These are phyloP conservation scores for Phaeosphaeriaceae sp. DNA, from an alignment of 2,329 filamentous ascomycete species.

Conservation along the genomic window DNA sequence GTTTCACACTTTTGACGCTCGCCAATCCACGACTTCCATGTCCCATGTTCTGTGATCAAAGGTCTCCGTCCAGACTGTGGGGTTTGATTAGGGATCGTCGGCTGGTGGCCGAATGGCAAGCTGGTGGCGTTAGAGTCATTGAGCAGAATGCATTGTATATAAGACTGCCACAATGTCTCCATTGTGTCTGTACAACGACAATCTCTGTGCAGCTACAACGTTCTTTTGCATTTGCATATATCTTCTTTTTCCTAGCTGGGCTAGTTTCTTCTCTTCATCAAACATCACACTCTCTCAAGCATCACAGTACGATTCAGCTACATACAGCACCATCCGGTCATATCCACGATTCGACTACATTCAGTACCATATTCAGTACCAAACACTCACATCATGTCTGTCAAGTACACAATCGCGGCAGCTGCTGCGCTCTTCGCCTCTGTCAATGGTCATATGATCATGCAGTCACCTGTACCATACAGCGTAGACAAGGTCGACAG, in stretches of 20 bases:
- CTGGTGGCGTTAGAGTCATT: conserved; percentile 15
- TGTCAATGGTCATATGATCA: conserved; percentile 76
- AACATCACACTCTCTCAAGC: conserved; percentile 21
- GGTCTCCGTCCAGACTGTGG: conserved; percentile 27
- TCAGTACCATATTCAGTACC: background rate
- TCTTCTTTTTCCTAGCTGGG: conserved; percentile 37
- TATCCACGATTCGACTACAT: background rate
- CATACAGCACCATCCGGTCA: background rate
- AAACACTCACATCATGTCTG: conserved; percentile 53
- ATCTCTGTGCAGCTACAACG: conserved; percentile 20
- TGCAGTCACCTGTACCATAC: conserved; percentile 72
- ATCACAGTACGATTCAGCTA: background rate
- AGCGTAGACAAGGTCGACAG: conserved; percentile 63
- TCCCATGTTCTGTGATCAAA: conserved; percentile 33
- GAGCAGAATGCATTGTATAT: conserved; percentile 33
- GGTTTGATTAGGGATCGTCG: conserved; percentile 42
- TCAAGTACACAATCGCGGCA: conserved; percentile 59
- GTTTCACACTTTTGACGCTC: conserved; percentile 45
- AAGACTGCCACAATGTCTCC: conserved; percentile 12
- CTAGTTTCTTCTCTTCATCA: conserved; percentile 26
- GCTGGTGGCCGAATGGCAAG: conserved; percentile 9
- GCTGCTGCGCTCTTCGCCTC: conserved; percentile 61
- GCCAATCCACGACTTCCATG: conserved; percentile 24
- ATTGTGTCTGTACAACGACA: conserved; percentile 20
- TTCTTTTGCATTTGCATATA: conserved; percentile 23